Conservation (phyloP, 306 rosid genomes). For the Nissolia schottii region DNA sequence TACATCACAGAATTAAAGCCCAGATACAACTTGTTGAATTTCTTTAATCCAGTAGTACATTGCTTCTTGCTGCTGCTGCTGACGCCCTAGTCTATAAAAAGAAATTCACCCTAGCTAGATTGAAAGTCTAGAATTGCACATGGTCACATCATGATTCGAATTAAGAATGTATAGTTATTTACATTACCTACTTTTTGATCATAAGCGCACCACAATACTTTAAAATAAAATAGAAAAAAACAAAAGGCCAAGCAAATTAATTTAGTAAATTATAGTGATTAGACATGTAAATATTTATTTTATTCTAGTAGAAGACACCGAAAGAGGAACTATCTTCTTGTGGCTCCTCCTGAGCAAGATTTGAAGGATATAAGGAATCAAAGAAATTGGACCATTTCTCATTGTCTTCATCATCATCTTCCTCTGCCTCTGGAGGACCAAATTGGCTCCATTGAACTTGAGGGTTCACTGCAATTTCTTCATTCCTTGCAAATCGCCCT, state of each 20-base stretch:
- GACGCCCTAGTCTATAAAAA: conserved; percentile 25
- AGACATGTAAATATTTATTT: conserved; percentile 1
- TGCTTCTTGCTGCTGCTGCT: conserved; percentile 11
- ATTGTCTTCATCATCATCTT: conserved; percentile 45
- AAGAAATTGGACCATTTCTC: conserved; percentile 67
- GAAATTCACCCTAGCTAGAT: conserved; percentile 26
- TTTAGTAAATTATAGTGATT: neutral
- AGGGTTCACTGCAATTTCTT: conserved; percentile 48
- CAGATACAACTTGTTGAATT: conserved; percentile 11
- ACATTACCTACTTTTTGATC: conserved; percentile 31
- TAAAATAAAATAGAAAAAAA: neutral
- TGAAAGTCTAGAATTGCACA: conserved; percentile 27
- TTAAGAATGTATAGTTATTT: conserved; percentile 12
- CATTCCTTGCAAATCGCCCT: conserved; percentile 83
- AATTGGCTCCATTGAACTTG: conserved; percentile 46
- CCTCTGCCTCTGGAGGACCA: conserved; percentile 48
- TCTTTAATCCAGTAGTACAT: neutral
- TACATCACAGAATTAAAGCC: conserved; percentile 14
- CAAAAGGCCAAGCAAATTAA: neutral
- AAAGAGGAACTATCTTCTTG: conserved; percentile 17
- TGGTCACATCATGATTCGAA: conserved; percentile 37
- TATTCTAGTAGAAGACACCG: conserved; percentile 17
- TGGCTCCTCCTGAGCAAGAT: conserved; percentile 37
- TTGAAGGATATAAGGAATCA: conserved; percentile 54
- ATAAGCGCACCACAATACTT: conserved; percentile 14